phyloP scores from a whole-genome alignment of 805 yeast genomes.

The Wickerhamia fluorescens region DNA sequence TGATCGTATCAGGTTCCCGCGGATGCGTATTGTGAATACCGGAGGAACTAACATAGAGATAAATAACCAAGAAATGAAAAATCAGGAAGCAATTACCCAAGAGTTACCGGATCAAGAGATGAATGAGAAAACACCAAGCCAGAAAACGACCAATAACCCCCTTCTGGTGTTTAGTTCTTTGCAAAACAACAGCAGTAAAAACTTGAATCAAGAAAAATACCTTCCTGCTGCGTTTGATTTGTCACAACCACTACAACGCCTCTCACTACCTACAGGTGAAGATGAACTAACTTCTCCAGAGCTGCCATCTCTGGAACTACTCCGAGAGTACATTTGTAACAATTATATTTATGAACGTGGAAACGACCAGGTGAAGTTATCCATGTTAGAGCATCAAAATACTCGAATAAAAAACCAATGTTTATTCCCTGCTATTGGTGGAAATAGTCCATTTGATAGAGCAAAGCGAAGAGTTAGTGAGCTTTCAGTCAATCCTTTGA shows the following conservation, averaged over 20 bases:
- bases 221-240: constrained; percentile 44
- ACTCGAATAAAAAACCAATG: constrained; percentile 3
- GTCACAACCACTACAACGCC: constrained; percentile 30
- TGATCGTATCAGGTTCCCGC: constrained; percentile 49
- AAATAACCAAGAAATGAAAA: constrained; percentile 1
- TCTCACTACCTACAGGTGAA: constrained; percentile 16
- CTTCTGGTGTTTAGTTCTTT: neutral
- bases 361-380: constrained; percentile 6
- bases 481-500: too few relatives aligned
- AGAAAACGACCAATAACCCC: neutral
- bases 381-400: neutral
- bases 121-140: constrained; percentile 1
- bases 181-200: neutral
- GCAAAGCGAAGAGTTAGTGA: too few relatives aligned
- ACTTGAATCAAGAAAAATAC: constrained; percentile 15
- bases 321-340: constrained; percentile 9
- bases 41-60: constrained; percentile 7
- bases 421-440: too few relatives aligned
- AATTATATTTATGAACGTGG: constrained; percentile 11
- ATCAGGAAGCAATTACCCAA: neutral
- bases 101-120: constrained; percentile 1
- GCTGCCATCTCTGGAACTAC: constrained; percentile 5
- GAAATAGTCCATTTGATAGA: too few relatives aligned
- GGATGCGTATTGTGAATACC: constrained; percentile 36
- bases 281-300: constrained; percentile 1